Evolutionary conservation across 495 filamentous ascomycete genomes (phyloP).

Genomic region (Penicillium angulare): DNA sequence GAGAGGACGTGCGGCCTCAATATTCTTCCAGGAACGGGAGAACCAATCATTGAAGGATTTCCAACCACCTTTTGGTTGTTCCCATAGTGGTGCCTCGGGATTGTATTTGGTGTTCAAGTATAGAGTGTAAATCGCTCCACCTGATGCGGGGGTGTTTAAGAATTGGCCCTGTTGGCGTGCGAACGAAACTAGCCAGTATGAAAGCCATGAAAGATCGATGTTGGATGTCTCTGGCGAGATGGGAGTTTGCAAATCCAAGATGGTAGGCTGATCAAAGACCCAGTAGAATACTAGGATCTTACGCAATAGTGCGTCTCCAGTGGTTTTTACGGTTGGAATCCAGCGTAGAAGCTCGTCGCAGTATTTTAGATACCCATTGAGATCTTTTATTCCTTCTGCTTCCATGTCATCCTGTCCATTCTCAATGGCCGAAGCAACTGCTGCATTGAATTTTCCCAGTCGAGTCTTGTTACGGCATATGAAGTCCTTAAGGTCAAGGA

Average conservation of each 20-base stretch:
- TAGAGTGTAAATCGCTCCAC: too few species aligned
- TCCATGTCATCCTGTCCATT: too few species aligned
- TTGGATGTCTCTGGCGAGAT: neutral
- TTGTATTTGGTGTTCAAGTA: too few species aligned
- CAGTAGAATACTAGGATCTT: neutral
- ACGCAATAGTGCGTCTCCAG: neutral
- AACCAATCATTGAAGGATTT: slow-evolving; percentile 9
- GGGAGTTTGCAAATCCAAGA: neutral
- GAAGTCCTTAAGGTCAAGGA: too few species aligned
- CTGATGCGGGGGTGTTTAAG: slow-evolving; percentile 24
- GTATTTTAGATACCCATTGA: neutral
- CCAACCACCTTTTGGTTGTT: slow-evolving; percentile 3
- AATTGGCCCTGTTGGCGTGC: slow-evolving; percentile 27
- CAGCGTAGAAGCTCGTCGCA: neutral
- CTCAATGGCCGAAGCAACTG: too few species aligned
- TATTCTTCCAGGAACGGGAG: slow-evolving; percentile 1
- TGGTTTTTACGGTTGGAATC: neutral
- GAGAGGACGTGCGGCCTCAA: neutral
- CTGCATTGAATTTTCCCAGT: too few species aligned
- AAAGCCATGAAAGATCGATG: slow-evolving; percentile 11
- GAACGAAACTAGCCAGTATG: slow-evolving; percentile 32
- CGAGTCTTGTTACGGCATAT: too few species aligned
- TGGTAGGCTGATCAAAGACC: neutral
- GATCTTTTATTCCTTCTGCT: neutral
- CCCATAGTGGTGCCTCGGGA: too few species aligned